Evolutionary conservation across 2,329 filamentous ascomycete species (phyloP), one percentile per base, ranked within the genome.

Genomic region (Fusarium sp.): DNA sequence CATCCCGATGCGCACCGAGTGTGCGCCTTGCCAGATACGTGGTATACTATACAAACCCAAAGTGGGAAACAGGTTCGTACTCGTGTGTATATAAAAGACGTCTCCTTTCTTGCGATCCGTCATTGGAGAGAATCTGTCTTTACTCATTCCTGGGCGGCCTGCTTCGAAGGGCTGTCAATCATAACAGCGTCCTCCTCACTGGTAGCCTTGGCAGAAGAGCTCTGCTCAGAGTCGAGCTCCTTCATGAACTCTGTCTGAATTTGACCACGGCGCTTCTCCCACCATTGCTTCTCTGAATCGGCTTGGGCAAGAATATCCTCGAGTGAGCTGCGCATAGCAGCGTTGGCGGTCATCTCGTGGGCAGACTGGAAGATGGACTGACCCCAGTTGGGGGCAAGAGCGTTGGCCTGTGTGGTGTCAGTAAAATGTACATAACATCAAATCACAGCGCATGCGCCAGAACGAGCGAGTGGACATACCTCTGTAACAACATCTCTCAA

Each of bases 291-390:
- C 82, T 98, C 96, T 42, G 89, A 84, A 12, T 87, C 85, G 3
- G 89, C 84, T 76, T 93, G 91, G 28, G 84, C 82, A 74, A 94
- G 90, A 62, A 97, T 89, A 67, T 94, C 91, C 48, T 90, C 87
- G 21, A 97, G 85, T 51, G 90, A 88, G 70, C 90, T 85, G 71
- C 93, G 92, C 76, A 97, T 87, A 48, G 90, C 82, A 43, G 88
- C 87, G 82, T 98, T 98, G 77, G 93, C 91, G 62, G 92, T 90
- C 81, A 99, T 98, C 81, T 99, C 96, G 81, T 97, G 97, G 58
- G 96, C 96, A 46, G 93, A 94, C 81, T 99, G 96, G 87, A 99
- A 99, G 79, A 99, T 98, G 59, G 88, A 89, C 78, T 96, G 91
- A 66, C 96, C 96, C 96, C 96, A 99, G 79, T 91, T 91, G 50